A percentile compares a stretch with the other conserved stretches of the same genome.
phyloP scores from a whole-genome alignment of 108 stramenopile genomes.

The Skeletonema grethae region DNA sequence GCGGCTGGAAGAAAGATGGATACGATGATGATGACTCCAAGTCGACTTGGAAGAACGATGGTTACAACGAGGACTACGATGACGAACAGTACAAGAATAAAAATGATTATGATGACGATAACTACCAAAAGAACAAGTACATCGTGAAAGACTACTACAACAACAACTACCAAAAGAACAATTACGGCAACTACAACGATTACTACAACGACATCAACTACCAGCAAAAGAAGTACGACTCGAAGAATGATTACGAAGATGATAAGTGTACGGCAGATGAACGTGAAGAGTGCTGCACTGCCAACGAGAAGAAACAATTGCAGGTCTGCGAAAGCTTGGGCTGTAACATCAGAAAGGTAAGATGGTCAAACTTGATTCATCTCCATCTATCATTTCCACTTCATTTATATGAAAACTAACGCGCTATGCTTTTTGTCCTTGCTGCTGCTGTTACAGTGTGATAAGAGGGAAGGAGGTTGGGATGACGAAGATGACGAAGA shows the following conservation, averaged over 20 bases:
- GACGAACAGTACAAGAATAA: background rate
- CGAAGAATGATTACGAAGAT: background rate
- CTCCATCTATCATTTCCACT: background rate
- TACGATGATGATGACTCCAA: background rate
- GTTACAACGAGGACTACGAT: constrained; percentile 4
- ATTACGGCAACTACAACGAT: background rate
- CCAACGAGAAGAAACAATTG: background rate
- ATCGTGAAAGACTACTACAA: background rate
- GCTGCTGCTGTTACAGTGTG: background rate
- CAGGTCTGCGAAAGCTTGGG: background rate
- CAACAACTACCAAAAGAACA: background rate
- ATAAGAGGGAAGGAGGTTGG: background rate
- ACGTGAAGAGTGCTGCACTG: background rate
- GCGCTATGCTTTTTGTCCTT: background rate
- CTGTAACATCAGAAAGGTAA: background rate
- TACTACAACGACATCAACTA: background rate
- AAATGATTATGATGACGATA: background rate
- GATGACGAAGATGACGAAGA: background rate
- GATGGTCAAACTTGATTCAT: background rate
- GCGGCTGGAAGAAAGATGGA: background rate
- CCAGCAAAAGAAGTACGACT: background rate
- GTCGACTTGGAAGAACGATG: background rate
- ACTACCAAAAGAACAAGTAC: background rate
- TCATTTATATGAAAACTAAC: background rate
- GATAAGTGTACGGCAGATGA: background rate